A percentile compares a stretch with the other conserved stretches of the same genome.
Evolutionary conservation across 768 basidiomycete genomes (phyloP).

Genomic region (Thelephora ganbajun): DNA sequence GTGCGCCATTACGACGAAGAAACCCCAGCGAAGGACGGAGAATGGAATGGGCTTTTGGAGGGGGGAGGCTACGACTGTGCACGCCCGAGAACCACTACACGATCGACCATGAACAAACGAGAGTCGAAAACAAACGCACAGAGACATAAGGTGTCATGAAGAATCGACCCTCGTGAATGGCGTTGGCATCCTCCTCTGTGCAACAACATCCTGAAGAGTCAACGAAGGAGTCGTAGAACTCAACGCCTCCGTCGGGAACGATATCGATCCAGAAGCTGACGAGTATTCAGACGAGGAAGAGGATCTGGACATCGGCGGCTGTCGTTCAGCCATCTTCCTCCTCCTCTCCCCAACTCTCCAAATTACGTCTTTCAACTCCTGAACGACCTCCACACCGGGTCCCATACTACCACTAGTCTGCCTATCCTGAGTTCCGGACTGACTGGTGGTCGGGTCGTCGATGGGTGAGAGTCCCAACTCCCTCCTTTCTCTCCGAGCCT

Average conservation of each 20-base stretch:
- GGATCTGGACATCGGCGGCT: not conserved
- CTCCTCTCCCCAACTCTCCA: slow-evolving; percentile 71
- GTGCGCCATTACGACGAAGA: too few species aligned
- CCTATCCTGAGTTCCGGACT: slow-evolving; percentile 7
- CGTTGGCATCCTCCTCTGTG: not conserved
- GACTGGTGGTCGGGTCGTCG: too few species aligned
- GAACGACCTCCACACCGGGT: slow-evolving; percentile 66
- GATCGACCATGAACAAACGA: not conserved
- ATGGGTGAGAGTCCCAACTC: slow-evolving; percentile 11
- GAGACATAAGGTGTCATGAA: too few species aligned
- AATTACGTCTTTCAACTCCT: slow-evolving; percentile 77
- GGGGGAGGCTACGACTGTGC: not conserved
- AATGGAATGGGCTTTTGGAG: not conserved
- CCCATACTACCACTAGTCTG: slow-evolving; percentile 40
- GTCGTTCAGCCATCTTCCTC: slow-evolving; percentile 31
- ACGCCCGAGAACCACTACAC: not conserved
- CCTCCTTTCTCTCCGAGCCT: slow-evolving; percentile 36
- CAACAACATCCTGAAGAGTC: too few species aligned
- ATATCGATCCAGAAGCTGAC: too few species aligned
- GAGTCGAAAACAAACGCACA: not conserved
- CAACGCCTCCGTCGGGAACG: too few species aligned
- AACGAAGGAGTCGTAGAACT: too few species aligned
- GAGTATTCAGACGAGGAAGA: not conserved
- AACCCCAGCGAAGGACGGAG: too few species aligned
- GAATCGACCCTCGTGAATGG: not conserved